These are phyloP conservation scores for peach (Prunus persica) DNA, from an alignment of 306 rosid genomes.

Conservation along the genomic window DNA sequence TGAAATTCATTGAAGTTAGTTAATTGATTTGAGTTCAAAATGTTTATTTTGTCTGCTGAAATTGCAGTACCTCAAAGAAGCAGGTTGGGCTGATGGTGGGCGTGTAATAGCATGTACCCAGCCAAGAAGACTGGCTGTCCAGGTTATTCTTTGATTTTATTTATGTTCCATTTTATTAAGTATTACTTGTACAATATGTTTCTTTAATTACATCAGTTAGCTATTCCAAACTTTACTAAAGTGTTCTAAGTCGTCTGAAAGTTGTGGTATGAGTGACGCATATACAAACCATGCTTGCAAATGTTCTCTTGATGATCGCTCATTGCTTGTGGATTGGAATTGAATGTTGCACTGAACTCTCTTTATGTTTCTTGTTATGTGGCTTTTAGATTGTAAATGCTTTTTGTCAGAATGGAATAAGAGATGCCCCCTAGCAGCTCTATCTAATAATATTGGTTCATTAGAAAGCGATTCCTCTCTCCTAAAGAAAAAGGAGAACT, in stretches of 20 bases:
- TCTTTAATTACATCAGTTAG: background rate
- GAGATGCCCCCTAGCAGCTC: background rate
- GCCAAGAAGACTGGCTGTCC: constrained; percentile 90
- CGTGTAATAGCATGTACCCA: constrained; percentile 88
- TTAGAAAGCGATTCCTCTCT: background rate
- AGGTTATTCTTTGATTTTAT: constrained; percentile 40
- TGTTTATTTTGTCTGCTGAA: constrained; percentile 1
- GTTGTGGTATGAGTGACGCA: background rate
- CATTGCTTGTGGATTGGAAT: background rate
- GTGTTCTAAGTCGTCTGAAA: background rate
- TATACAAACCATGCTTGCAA: background rate
- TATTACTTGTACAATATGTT: background rate
- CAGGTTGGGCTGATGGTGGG: constrained; percentile 93
- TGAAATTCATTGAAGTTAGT: background rate
- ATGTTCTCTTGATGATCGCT: background rate
- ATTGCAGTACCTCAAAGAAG: constrained; percentile 76
- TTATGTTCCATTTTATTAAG: background rate
- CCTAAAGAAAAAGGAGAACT: background rate
- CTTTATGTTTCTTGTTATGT: background rate
- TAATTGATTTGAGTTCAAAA: background rate
- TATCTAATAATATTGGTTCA: background rate
- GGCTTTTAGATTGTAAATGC: background rate
- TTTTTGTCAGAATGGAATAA: background rate
- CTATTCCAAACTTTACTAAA: background rate
- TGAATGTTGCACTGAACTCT: background rate